Conservation (phyloP, 805 yeast genomes). For the Yarrowia sp. region DNA sequence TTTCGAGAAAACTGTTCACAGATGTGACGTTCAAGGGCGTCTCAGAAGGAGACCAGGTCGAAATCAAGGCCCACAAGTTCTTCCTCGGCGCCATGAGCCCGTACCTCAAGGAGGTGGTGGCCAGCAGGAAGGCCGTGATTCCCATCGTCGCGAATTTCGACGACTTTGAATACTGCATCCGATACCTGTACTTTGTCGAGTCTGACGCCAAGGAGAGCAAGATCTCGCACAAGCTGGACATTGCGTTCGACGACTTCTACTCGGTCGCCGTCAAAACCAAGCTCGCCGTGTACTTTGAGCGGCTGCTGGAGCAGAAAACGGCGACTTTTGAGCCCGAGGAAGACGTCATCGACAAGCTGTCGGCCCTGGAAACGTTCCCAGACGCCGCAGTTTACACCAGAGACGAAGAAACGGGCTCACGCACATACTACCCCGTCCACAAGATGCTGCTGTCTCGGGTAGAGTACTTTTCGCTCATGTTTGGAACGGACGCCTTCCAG, state of each 20-base stretch:
- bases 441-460: slow-evolving; percentile 58
- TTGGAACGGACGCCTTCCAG: slow-evolving; percentile 34
- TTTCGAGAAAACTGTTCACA: neutral
- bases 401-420: neutral
- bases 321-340: slow-evolving; percentile 6
- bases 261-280: neutral
- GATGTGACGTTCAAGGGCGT: neutral
- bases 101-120: slow-evolving; percentile 18
- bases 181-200: slow-evolving; percentile 6
- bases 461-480: slow-evolving; percentile 63
- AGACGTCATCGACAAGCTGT: neutral
- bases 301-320: neutral
- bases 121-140: neutral
- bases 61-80: slow-evolving; percentile 34
- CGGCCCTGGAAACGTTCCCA: neutral
- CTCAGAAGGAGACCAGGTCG: neutral
- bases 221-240: neutral
- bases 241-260: neutral
- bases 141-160: neutral
- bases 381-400: slow-evolving; percentile 28
- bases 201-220: neutral
- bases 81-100: slow-evolving; percentile 36
- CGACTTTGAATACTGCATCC: slow-evolving; percentile 7
- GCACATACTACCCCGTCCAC: slow-evolving; percentile 58
- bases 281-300: slow-evolving; percentile 6